Conservation (phyloP, 2,329 filamentous ascomycete species). For the Neonectria magnoliae region DNA sequence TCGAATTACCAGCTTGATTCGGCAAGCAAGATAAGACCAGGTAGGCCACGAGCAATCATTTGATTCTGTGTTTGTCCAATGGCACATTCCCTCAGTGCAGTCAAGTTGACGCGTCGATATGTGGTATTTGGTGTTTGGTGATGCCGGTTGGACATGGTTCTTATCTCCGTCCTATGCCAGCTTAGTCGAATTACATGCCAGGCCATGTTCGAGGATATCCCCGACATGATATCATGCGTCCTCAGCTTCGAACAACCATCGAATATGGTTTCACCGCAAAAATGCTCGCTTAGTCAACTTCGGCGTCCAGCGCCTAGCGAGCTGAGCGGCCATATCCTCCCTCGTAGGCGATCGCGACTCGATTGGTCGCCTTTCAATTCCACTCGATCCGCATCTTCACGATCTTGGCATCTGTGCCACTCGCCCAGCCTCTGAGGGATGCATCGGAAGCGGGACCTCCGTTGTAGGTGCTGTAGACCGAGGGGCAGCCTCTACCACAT, state of each 20-base stretch:
- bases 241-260: neutral
- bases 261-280: constrained; percentile 3
- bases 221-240: neutral
- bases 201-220: neutral
- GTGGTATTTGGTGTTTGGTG: neutral
- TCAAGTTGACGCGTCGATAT: neutral
- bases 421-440: constrained; percentile 58
- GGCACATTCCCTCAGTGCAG: neutral
- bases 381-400: neutral
- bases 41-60: neutral
- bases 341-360: neutral
- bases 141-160: neutral
- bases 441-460: constrained; percentile 56
- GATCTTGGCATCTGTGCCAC: constrained; percentile 32
- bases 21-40: neutral
- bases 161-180: neutral
- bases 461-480: constrained; percentile 63
- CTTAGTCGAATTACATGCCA: neutral
- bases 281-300: constrained; percentile 1
- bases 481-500: constrained; percentile 74
- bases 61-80: neutral
- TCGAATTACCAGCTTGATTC: neutral
- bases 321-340: constrained; percentile 1
- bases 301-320: constrained; percentile 20
- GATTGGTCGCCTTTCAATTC: neutral